Conservation (phyloP, 257 asterid genomes). For the Coffea canephora region DNA sequence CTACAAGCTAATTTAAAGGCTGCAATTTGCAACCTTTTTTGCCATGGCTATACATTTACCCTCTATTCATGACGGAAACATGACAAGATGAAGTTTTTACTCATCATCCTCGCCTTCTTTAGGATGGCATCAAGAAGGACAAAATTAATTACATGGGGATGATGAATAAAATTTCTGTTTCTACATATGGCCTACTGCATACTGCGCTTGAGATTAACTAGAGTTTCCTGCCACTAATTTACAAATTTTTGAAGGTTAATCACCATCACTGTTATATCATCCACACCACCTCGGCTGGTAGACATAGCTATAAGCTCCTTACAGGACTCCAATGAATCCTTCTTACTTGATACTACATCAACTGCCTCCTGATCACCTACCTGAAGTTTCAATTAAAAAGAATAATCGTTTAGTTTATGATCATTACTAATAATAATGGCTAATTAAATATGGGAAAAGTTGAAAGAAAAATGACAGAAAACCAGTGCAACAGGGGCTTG, state of each 20-base stretch:
- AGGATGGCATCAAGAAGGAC: neutral
- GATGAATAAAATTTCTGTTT: neutral
- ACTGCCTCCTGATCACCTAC: conserved; percentile 51
- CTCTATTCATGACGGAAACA: neutral
- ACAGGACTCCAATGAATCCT: conserved; percentile 31
- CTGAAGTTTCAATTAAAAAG: conserved; percentile 13
- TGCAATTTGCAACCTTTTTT: neutral
- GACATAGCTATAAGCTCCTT: conserved; percentile 42
- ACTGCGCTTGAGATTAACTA: neutral
- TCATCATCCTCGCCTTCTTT: conserved; percentile 9
- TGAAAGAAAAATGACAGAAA: no score
- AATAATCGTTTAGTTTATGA: no score
- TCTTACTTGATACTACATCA: conserved; percentile 31
- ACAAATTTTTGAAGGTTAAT: conserved; percentile 36
- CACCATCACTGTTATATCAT: conserved; percentile 47
- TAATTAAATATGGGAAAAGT: no score
- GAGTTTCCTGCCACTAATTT: neutral
- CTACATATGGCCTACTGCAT: neutral
- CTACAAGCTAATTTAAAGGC: neutral
- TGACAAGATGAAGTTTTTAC: neutral
- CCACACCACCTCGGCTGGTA: conserved; percentile 34
- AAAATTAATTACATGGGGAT: neutral
- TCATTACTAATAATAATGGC: neutral
- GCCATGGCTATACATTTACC: neutral
- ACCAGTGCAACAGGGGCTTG: no score